Evolutionary conservation across 2,329 filamentous ascomycete species (phyloP).

Genomic region (Colletotrichum karsti): DNA sequence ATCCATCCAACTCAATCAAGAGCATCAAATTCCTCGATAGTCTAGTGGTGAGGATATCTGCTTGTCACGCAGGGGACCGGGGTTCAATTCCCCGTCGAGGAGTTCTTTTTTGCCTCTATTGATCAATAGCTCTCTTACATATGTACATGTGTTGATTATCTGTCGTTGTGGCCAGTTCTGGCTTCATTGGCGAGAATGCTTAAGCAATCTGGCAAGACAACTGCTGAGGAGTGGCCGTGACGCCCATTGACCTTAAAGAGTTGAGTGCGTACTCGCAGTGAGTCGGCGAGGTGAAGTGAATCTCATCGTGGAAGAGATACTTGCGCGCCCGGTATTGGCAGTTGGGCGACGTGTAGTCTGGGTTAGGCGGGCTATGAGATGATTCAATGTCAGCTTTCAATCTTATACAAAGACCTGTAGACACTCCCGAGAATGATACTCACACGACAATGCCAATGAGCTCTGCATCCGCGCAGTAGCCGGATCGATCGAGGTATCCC

Average conservation of each 20-base stretch:
- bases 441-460: background rate
- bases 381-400: background rate
- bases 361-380: background rate
- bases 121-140: too few relatives aligned
- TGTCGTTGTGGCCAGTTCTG: background rate
- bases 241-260: background rate
- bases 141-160: background rate
- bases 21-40: background rate
- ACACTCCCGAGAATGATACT: background rate
- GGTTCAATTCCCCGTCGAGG: constrained; percentile 17
- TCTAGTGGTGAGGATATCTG: constrained; percentile 23
- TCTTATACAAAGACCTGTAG: too few relatives aligned
- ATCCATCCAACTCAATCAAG: background rate
- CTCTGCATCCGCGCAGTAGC: background rate
- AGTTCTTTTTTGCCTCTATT: background rate
- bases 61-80: constrained; percentile 18
- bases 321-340: background rate
- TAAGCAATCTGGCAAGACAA: background rate
- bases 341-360: background rate
- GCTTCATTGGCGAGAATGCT: too few relatives aligned
- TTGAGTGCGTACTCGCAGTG: constrained; percentile 14
- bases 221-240: background rate
- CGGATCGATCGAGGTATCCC: background rate
- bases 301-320: constrained; percentile 13
- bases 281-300: constrained; percentile 10